Conservation (phyloP, 352 stramenopile genomes). For the Pythium phragmitis region DNA sequence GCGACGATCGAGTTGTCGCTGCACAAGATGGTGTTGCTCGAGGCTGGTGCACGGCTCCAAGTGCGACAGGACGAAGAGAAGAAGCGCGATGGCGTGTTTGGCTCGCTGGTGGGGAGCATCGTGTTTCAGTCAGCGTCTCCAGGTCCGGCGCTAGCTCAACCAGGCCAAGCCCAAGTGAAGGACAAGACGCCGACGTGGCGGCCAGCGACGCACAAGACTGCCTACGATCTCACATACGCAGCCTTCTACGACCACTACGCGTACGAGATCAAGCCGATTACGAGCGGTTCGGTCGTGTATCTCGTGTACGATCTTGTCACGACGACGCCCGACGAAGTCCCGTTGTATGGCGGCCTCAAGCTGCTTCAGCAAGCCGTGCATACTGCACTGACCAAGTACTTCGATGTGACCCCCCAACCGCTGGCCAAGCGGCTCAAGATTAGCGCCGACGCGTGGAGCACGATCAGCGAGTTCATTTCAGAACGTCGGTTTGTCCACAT, state of each 20-base stretch:
- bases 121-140: neutral
- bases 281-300: neutral
- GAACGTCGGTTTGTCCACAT: neutral
- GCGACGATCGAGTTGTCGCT: neutral
- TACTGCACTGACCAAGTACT: neutral
- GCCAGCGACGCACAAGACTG: neutral
- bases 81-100: neutral
- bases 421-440: neutral
- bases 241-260: neutral
- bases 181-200: neutral
- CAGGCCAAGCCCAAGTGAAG: neutral
- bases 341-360: neutral
- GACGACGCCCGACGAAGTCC: neutral
- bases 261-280: neutral
- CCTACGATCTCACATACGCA: conserved; percentile 1
- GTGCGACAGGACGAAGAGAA: neutral
- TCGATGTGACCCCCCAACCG: neutral
- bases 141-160: neutral
- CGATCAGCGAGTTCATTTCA: neutral
- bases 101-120: neutral
- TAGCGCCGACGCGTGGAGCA: neutral
- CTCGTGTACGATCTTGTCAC: conserved; percentile 8
- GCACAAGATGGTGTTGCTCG: neutral
- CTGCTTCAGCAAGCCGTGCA: neutral
- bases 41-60: neutral